Evolutionary conservation across 805 yeast genomes (phyloP).

Genomic region (Hanseniaspora occidentalis): DNA sequence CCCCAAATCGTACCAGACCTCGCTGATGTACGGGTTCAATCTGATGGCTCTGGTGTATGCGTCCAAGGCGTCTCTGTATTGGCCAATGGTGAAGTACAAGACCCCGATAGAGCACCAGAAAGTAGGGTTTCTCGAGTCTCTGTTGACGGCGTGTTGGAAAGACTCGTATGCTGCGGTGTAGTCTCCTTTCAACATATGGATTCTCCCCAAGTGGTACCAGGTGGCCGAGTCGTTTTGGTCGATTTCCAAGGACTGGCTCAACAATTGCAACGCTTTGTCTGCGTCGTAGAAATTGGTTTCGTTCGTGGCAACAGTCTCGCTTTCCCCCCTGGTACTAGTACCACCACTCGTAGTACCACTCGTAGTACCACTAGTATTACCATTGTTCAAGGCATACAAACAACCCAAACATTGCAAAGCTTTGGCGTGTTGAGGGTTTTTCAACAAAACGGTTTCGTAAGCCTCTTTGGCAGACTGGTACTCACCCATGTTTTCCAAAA

Average conservation of each 20-base stretch:
- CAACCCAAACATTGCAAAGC: constrained; percentile 95
- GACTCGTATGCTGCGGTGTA: constrained; percentile 96
- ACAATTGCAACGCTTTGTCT: constrained; percentile 72
- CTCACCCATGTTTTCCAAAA: constrained; percentile 85
- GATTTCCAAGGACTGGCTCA: constrained; percentile 78
- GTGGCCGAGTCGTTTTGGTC: constrained; percentile 89
- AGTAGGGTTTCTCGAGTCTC: constrained; percentile 94
- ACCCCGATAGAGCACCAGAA: constrained; percentile 98
- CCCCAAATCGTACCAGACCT: constrained; percentile 98
- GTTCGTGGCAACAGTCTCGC: constrained; percentile 26
- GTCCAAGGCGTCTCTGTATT: constrained; percentile 91
- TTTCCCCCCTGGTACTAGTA: no score
- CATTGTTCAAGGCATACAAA: constrained; percentile 47
- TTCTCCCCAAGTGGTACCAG: constrained; percentile 95
- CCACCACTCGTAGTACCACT: no score
- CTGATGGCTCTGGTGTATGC: constrained; percentile 96
- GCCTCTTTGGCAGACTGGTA: constrained; percentile 90
- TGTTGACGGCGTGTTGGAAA: constrained; percentile 95
- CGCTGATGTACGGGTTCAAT: constrained; percentile 88
- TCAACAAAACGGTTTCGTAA: constrained; percentile 80
- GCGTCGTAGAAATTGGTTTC: constrained; percentile 48
- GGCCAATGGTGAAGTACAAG: constrained; percentile 88
- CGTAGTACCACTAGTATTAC: neutral
- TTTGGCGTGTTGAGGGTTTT: constrained; percentile 89
- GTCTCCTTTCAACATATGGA: constrained; percentile 92